Percentiles rank a stretch among this genome's conserved stretches.
phyloP scores from a whole-genome alignment of 2,329 filamentous ascomycete genomes.

The Exophiala alcalophila region DNA sequence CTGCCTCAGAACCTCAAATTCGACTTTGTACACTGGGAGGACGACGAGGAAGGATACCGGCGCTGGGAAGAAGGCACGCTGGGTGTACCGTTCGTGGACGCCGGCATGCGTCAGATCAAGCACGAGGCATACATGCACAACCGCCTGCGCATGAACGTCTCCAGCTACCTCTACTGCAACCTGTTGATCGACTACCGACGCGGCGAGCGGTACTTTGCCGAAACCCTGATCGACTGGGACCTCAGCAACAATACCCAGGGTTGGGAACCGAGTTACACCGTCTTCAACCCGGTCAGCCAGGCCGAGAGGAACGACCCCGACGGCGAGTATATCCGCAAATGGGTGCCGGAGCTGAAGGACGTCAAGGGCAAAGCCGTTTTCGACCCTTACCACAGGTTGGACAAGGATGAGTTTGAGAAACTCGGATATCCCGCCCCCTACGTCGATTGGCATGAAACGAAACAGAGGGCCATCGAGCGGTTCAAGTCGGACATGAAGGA shows the following conservation, averaged over 20 bases:
- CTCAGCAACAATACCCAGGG: conserved; percentile 52
- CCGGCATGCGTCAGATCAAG: conserved; percentile 52
- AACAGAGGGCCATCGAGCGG: conserved; percentile 61
- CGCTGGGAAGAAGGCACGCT: conserved; percentile 49
- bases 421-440: conserved; percentile 66
- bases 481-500: conserved; percentile 60
- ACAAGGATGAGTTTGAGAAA: conserved; percentile 52
- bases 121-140: conserved; percentile 54
- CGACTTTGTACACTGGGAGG: conserved; percentile 51
- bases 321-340: conserved; percentile 68
- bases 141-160: conserved; percentile 51
- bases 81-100: conserved; percentile 51
- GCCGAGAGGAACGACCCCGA: conserved; percentile 74
- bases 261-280: conserved; percentile 53
- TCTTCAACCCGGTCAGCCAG: conserved; percentile 76
- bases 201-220: conserved; percentile 52
- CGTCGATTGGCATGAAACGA: conserved; percentile 65
- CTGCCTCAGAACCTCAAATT: conserved; percentile 53
- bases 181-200: conserved; percentile 50
- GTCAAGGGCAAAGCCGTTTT: conserved; percentile 56
- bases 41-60: conserved; percentile 49
- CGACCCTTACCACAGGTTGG: conserved; percentile 45
- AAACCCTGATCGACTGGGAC: conserved; percentile 42
- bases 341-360: conserved; percentile 66
- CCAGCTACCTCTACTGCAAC: conserved; percentile 49